Evolutionary conservation across 2,329 filamentous ascomycete genomes (phyloP).

Genomic region (Pseudogymnoascus sp.): DNA sequence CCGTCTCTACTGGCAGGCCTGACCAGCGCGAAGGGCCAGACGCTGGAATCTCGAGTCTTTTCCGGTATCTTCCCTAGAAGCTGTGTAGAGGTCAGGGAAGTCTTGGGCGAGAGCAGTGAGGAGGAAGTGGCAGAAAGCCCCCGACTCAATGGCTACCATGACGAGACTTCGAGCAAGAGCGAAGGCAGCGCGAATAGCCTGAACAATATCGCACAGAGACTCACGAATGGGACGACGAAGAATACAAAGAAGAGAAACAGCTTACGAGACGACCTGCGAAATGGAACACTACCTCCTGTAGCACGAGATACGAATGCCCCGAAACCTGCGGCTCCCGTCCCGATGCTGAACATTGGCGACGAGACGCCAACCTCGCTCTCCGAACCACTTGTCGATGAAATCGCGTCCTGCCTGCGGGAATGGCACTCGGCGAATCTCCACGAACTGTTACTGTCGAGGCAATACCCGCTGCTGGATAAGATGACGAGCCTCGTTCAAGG

Average conservation of each 20-base stretch:
- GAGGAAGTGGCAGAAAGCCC: constrained; percentile 30
- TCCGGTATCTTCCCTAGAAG: constrained; percentile 95
- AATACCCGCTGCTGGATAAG: constrained; percentile 74
- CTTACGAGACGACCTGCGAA: constrained; percentile 18
- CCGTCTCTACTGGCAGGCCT: constrained; percentile 87
- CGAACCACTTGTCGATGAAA: constrained; percentile 93
- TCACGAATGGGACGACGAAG: constrained; percentile 15
- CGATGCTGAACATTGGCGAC: constrained; percentile 95
- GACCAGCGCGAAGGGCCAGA: constrained; percentile 85
- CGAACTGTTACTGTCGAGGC: constrained; percentile 73
- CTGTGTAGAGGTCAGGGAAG: constrained; percentile 90
- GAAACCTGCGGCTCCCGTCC: constrained; percentile 84
- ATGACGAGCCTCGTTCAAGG: constrained; percentile 73
- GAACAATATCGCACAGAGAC: background rate
- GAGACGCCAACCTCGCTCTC: constrained; percentile 84
- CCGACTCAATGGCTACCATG: constrained; percentile 31
- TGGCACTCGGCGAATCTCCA: constrained; percentile 98
- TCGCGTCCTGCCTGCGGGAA: constrained; percentile 90
- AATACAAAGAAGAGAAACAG: constrained; percentile 16
- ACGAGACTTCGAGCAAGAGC: constrained; percentile 21
- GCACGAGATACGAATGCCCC: constrained; percentile 60
- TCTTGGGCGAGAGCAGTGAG: constrained; percentile 68
- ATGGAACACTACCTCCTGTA: constrained; percentile 26
- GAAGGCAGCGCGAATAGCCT: constrained; percentile 14
- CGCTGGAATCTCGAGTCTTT: constrained; percentile 90